Percentiles rank a stretch among this genome's conserved stretches.
phyloP scores from a whole-genome alignment of 352 stramenopile genomes.

The Globisporangium parvum region DNA sequence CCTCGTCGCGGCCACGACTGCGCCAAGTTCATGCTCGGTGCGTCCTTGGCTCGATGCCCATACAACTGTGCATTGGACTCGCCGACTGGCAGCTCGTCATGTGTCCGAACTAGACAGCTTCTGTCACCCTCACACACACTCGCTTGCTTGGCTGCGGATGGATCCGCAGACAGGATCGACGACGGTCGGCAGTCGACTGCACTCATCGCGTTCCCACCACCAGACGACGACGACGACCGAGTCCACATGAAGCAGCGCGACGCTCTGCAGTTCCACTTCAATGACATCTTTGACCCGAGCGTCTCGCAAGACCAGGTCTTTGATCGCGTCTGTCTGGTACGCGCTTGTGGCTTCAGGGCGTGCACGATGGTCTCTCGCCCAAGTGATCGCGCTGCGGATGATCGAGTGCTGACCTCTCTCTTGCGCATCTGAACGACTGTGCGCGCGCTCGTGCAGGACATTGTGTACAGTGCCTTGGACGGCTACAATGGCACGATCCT shows the following conservation, averaged over 20 bases:
- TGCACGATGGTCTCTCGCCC: background rate
- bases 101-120: background rate
- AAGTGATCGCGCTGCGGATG: background rate
- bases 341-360: background rate
- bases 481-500: constrained; percentile 76
- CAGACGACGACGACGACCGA: constrained; percentile 44
- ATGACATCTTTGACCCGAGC: constrained; percentile 57
- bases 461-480: constrained; percentile 60
- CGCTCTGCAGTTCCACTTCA: constrained; percentile 63
- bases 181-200: constrained; percentile 32
- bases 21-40: constrained; percentile 57
- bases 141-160: too few relatives aligned
- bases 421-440: background rate
- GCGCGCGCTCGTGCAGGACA: constrained; percentile 29
- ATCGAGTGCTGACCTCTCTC: background rate
- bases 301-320: constrained; percentile 71
- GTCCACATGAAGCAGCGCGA: constrained; percentile 71
- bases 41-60: background rate
- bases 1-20: constrained; percentile 46
- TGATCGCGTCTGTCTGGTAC: constrained; percentile 55
- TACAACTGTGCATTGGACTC: background rate
- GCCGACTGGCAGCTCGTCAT: background rate
- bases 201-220: constrained; percentile 56
- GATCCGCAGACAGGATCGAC: constrained; percentile 37
- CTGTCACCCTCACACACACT: background rate